Percentiles rank a stretch among this genome's conserved stretches.
These are phyloP conservation scores for Exophiala sp. DNA, from an alignment of 2,329 filamentous ascomycete genomes.

Conservation along the genomic window DNA sequence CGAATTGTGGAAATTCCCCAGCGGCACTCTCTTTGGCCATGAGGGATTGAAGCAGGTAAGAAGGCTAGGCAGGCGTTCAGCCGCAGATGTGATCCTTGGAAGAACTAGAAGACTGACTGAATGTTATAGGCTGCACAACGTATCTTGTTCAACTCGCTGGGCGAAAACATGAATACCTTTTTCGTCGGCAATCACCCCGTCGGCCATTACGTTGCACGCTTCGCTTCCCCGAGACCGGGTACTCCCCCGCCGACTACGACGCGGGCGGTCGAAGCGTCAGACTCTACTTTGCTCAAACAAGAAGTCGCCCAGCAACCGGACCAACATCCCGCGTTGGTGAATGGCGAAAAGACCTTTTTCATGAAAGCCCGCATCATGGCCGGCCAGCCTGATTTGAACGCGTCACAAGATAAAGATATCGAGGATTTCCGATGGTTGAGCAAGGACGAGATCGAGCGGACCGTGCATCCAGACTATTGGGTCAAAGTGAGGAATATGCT, in stretches of 20 bases:
- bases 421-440: slow-evolving; percentile 88
- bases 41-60: slow-evolving; percentile 77
- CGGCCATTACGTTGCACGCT: slow-evolving; percentile 64
- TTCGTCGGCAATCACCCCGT: slow-evolving; percentile 85
- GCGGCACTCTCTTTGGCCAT: slow-evolving; percentile 67
- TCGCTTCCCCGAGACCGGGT: slow-evolving; percentile 40
- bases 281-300: slow-evolving; percentile 11
- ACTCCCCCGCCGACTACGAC: slow-evolving; percentile 36
- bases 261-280: slow-evolving; percentile 3
- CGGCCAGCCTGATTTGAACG: slow-evolving; percentile 74
- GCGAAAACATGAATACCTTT: slow-evolving; percentile 98
- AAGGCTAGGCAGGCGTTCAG: slow-evolving; percentile 22
- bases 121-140: slow-evolving; percentile 67
- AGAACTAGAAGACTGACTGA: background rate
- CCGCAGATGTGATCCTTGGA: background rate
- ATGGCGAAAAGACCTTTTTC: slow-evolving; percentile 85
- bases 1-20: slow-evolving; percentile 71
- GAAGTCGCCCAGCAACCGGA: slow-evolving; percentile 10
- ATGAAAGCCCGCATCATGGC: slow-evolving; percentile 95
- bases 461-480: slow-evolving; percentile 65
- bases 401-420: slow-evolving; percentile 46
- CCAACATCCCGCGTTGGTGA: slow-evolving; percentile 34
- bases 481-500: slow-evolving; percentile 74
- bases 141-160: slow-evolving; percentile 68
- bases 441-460: slow-evolving; percentile 73